Conservation (phyloP, 1,284 basidiomycete species). For the Papiliotrema flavescens region DNA sequence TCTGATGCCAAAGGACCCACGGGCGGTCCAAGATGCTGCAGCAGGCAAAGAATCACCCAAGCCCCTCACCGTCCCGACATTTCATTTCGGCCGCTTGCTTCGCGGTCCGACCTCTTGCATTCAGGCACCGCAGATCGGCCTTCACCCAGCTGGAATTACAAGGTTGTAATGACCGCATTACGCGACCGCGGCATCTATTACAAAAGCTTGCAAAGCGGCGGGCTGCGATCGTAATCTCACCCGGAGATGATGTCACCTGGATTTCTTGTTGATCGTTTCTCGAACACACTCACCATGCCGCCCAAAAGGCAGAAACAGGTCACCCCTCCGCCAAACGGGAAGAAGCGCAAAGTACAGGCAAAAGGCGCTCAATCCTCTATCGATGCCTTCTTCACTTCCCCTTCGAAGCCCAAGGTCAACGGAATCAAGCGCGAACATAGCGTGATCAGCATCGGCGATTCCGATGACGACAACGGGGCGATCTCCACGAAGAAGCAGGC, state of each 20-base stretch:
- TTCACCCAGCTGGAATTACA: no score
- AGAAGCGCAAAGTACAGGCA: conserved; percentile 10
- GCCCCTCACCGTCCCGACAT: no score
- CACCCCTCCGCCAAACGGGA: conserved; percentile 10
- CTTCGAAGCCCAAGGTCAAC: conserved; percentile 15
- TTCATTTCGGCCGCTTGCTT: no score
- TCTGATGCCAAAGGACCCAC: no score
- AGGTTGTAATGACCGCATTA: no score
- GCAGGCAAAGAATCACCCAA: no score
- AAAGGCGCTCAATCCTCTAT: conserved; percentile 23
- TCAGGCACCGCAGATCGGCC: no score
- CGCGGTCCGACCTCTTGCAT: no score
- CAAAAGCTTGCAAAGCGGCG: no score
- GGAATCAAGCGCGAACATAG: conserved; percentile 8
- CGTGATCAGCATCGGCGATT: conserved; percentile 35
- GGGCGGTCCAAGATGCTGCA: no score
- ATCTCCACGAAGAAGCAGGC: neutral
- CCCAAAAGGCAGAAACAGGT: conserved; percentile 15
- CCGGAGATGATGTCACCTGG: neutral
- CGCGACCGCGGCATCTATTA: no score
- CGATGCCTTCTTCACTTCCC: conserved; percentile 40
- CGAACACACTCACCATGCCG: conserved; percentile 8
- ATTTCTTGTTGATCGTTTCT: neutral
- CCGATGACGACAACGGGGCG: conserved; percentile 24
- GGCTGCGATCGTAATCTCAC: no score